Evolutionary conservation across 1,284 basidiomycete genomes (phyloP).

Genomic region (Tylopilus sp.): DNA sequence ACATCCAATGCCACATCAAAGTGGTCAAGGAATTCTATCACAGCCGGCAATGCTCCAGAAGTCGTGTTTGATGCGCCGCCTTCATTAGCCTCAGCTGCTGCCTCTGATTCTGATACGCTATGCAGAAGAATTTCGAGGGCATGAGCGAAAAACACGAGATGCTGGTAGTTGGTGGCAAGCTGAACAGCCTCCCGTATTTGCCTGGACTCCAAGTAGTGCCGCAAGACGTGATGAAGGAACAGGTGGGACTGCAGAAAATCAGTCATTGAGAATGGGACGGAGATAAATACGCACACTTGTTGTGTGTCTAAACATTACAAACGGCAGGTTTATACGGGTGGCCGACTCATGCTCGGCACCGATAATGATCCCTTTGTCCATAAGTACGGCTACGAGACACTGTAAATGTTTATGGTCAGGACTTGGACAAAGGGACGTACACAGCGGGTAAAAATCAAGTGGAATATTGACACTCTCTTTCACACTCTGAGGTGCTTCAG

Average conservation of each 20-base stretch:
- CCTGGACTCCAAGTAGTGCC: slow-evolving; percentile 71
- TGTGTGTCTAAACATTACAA: slow-evolving; percentile 87
- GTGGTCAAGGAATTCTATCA: slow-evolving; percentile 90
- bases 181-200: slow-evolving; percentile 77
- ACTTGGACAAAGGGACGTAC: slow-evolving; percentile 47
- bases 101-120: slow-evolving; percentile 89
- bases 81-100: slow-evolving; percentile 35
- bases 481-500: slow-evolving; percentile 58
- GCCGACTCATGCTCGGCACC: slow-evolving; percentile 89
- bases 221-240: slow-evolving; percentile 89
- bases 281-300: slow-evolving; percentile 63
- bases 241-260: slow-evolving; percentile 68
- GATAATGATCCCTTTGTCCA: slow-evolving; percentile 98
- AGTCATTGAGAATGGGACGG: background rate
- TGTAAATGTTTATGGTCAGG: slow-evolving; percentile 7
- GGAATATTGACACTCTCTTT: slow-evolving; percentile 90
- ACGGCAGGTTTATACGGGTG: slow-evolving; percentile 74
- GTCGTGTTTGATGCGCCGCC: slow-evolving; percentile 23
- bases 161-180: slow-evolving; percentile 83
- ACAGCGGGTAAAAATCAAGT: slow-evolving; percentile 92
- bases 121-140: slow-evolving; percentile 92
- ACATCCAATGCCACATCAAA: slow-evolving; percentile 89
- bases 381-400: slow-evolving; percentile 70
- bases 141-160: slow-evolving; percentile 90
- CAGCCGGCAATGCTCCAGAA: slow-evolving; percentile 50